A percentile compares a stretch with the other conserved stretches of the same genome.
phyloP scores from a whole-genome alignment of 2,329 filamentous ascomycete genomes.

The Geosmithia morbida region DNA sequence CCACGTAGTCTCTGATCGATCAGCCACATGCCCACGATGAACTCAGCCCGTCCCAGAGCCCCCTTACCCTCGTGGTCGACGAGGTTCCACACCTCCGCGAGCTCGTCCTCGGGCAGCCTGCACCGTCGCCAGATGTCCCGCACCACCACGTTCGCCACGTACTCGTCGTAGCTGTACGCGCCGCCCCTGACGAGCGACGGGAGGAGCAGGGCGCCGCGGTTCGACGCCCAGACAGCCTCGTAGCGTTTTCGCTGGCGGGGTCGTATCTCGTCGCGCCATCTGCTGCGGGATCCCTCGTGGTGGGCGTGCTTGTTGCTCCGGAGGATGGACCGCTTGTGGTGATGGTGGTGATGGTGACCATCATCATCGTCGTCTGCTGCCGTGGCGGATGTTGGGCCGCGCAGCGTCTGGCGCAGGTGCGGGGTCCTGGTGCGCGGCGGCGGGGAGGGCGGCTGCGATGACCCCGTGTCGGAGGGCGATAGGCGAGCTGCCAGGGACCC shows the following conservation, averaged over 20 bases:
- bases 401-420: constrained; percentile 51
- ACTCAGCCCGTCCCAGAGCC: constrained; percentile 51
- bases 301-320: constrained; percentile 51
- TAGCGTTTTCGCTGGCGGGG: constrained; percentile 64
- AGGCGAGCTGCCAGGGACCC: constrained; percentile 54
- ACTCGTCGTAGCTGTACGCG: constrained; percentile 38
- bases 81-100: constrained; percentile 65
- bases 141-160: constrained; percentile 53
- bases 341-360: constrained; percentile 18
- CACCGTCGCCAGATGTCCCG: constrained; percentile 64
- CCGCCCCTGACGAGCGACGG: constrained; percentile 1
- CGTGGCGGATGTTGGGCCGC: constrained; percentile 17
- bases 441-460: constrained; percentile 18
- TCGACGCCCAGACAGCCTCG: constrained; percentile 75
- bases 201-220: constrained; percentile 44
- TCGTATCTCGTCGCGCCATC: constrained; percentile 65
- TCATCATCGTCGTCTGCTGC: constrained; percentile 29
- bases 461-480: constrained; percentile 23
- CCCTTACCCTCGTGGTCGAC: constrained; percentile 46
- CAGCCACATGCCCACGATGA: constrained; percentile 73
- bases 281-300: constrained; percentile 58
- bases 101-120: constrained; percentile 49
- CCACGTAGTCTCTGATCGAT: constrained; percentile 71
- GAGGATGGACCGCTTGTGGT: constrained; percentile 33
- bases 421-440: constrained; percentile 29